phyloP scores from a whole-genome alignment of 176 grass and related monocot species.

The Tillandsia fasciculata region DNA sequence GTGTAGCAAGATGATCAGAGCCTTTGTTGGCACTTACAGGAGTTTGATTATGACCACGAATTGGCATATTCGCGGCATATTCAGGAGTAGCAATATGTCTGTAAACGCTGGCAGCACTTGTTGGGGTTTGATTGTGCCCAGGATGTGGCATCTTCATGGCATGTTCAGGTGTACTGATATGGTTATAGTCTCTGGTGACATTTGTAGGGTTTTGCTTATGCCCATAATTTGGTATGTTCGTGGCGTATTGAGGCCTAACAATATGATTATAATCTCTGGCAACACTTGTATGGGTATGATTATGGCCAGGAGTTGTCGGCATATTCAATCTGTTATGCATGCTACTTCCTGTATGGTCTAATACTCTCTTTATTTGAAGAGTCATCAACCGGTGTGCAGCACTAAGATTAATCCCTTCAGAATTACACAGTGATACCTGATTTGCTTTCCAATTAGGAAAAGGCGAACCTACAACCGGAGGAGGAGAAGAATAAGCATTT shows the following conservation, averaged over 20 bases:
- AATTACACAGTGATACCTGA: slow-evolving; percentile 19
- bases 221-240: background rate
- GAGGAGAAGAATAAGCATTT: slow-evolving; percentile 30
- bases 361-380: slow-evolving; percentile 26
- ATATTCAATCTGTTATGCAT: slow-evolving; percentile 20
- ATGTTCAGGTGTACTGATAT: background rate
- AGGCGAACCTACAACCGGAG: slow-evolving; percentile 15
- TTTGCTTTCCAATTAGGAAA: slow-evolving; percentile 14
- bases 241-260: background rate
- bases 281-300: too few species aligned
- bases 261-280: background rate
- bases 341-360: slow-evolving; percentile 8
- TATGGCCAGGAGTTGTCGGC: background rate
- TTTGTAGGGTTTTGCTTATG: background rate
- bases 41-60: slow-evolving; percentile 12
- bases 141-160: background rate
- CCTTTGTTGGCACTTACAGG: background rate
- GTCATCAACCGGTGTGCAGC: slow-evolving; percentile 34
- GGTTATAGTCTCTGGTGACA: background rate
- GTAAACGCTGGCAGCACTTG: background rate
- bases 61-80: background rate
- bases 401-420: slow-evolving; percentile 22
- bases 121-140: background rate
- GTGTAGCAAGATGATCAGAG: slow-evolving; percentile 15
- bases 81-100: too few species aligned